Percentiles rank a stretch among this genome's conserved stretches.
phyloP scores from a whole-genome alignment of 495 filamentous ascomycete genomes.

The Lasiosphaeriaceae sp. region DNA sequence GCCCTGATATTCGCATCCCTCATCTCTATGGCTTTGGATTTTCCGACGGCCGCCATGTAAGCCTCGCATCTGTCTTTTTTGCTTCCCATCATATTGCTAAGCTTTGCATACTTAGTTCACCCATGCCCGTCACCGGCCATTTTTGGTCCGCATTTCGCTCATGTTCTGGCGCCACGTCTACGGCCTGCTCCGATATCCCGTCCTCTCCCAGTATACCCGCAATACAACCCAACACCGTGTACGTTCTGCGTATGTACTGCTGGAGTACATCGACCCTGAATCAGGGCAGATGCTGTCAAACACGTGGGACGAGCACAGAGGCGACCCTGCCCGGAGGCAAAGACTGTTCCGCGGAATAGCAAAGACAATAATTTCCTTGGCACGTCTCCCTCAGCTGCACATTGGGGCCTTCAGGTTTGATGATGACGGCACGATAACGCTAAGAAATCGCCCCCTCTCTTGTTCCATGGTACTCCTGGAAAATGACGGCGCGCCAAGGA shows the following conservation, averaged over 20 bases:
- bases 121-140: conserved; percentile 2
- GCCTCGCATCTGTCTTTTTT: background rate
- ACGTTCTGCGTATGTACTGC: conserved; percentile 20
- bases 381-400: conserved; percentile 20
- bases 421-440: conserved; percentile 19
- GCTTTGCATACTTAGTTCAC: background rate
- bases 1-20: conserved; percentile 31
- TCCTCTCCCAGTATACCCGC: conserved; percentile 9
- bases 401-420: conserved; percentile 36
- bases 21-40: conserved; percentile 36
- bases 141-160: too few species aligned
- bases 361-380: conserved; percentile 30
- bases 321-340: conserved; percentile 15
- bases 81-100: background rate
- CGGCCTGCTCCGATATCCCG: conserved; percentile 1
- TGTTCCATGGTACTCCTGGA: conserved; percentile 25
- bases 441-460: conserved; percentile 33
- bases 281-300: conserved; percentile 33
- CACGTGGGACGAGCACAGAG: conserved; percentile 19
- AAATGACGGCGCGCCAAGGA: conserved; percentile 30
- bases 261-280: conserved; percentile 17
- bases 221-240: background rate
- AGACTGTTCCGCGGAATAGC: conserved; percentile 29
- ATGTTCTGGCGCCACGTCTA: background rate
- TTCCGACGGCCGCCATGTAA: conserved; percentile 9